Conservation (phyloP, 75 land plant genomes). For the Pinus tabuliformis region DNA sequence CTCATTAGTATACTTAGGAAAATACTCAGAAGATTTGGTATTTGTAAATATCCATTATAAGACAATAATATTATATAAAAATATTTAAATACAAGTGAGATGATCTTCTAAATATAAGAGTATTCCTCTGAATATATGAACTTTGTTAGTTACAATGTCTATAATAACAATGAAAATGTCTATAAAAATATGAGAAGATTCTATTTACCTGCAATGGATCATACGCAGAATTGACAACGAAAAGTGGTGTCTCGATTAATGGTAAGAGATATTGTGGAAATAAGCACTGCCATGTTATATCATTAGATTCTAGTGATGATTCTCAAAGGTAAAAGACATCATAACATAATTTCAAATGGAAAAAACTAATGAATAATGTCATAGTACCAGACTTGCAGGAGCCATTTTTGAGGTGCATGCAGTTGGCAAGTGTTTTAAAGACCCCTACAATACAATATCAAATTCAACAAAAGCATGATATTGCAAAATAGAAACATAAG, state of each 20-base stretch:
- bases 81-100: too few relatives aligned
- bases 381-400: slow-evolving; percentile 2
- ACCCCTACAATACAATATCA: slow-evolving; percentile 17
- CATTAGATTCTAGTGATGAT: not conserved
- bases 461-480: not conserved
- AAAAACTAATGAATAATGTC: not conserved
- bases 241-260: slow-evolving; percentile 49
- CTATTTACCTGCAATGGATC: slow-evolving; percentile 59
- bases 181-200: not conserved
- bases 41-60: too few relatives aligned
- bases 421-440: slow-evolving; percentile 36
- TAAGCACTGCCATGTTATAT: slow-evolving; percentile 52
- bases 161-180: not conserved
- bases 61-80: too few relatives aligned
- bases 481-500: slow-evolving; percentile 16
- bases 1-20: too few relatives aligned
- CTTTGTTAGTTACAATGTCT: too few relatives aligned
- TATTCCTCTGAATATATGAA: too few relatives aligned
- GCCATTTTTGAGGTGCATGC: slow-evolving; percentile 32
- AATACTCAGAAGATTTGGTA: too few relatives aligned
- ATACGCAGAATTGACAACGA: slow-evolving; percentile 67
- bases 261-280: slow-evolving; percentile 62
- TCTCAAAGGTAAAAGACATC: too few relatives aligned
- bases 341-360: too few relatives aligned
- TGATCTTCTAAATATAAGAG: too few relatives aligned